Conservation (phyloP, 1,284 basidiomycete genomes). For the Pholiota adiposa region DNA sequence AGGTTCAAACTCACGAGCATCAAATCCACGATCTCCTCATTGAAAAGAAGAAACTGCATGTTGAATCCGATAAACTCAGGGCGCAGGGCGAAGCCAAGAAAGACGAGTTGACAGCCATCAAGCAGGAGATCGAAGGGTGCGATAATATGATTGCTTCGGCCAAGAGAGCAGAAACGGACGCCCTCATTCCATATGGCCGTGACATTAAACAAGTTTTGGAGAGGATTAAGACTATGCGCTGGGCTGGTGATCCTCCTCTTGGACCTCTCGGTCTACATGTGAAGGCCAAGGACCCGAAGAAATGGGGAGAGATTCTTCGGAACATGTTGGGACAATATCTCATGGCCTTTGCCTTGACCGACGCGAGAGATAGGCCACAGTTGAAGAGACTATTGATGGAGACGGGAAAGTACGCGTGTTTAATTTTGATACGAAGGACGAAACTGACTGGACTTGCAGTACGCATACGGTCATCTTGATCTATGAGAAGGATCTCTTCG, state of each 20-base stretch:
- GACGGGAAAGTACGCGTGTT: slow-evolving; percentile 56
- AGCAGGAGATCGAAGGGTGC: slow-evolving; percentile 45
- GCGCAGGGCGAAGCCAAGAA: slow-evolving; percentile 39
- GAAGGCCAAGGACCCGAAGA: slow-evolving; percentile 69
- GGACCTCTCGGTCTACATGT: slow-evolving; percentile 89
- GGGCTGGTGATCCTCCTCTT: slow-evolving; percentile 76
- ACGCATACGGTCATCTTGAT: slow-evolving; percentile 60
- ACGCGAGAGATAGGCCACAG: slow-evolving; percentile 66
- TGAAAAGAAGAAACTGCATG: slow-evolving; percentile 34
- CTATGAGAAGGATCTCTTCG: slow-evolving; percentile 74
- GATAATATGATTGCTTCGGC: slow-evolving; percentile 52
- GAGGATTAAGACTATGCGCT: slow-evolving; percentile 56
- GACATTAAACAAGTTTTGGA: slow-evolving; percentile 66
- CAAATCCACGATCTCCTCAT: slow-evolving; percentile 36
- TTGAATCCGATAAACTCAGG: slow-evolving; percentile 35
- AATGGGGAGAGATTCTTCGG: slow-evolving; percentile 74
- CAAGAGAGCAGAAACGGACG: slow-evolving; percentile 54
- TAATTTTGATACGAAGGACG: not conserved
- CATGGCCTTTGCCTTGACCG: slow-evolving; percentile 80
- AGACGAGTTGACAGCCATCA: slow-evolving; percentile 32
- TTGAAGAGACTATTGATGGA: slow-evolving; percentile 66
- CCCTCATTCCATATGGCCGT: slow-evolving; percentile 63
- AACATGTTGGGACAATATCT: slow-evolving; percentile 66
- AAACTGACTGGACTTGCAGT: slow-evolving; percentile 27
- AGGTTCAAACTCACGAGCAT: slow-evolving; percentile 40